Evolutionary conservation across 495 filamentous ascomycete species (phyloP).

Genomic region (Thermothielavioides terrestris): DNA sequence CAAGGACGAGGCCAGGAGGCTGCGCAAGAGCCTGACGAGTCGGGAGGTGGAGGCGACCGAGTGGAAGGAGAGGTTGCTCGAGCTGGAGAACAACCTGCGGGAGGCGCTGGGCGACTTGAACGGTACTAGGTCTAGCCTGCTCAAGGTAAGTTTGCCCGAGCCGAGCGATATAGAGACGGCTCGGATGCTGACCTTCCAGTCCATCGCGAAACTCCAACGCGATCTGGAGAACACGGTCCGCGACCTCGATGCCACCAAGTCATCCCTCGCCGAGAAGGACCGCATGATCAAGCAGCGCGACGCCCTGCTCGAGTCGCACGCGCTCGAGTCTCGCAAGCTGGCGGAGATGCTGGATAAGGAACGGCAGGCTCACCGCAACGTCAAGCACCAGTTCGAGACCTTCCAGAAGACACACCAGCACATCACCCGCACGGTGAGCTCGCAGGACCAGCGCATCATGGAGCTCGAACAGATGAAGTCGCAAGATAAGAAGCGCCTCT

Average conservation of each 20-base stretch:
- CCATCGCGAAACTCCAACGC: constrained; percentile 76
- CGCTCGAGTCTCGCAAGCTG: constrained; percentile 75
- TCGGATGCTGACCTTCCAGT: constrained; percentile 37
- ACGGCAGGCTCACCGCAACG: constrained; percentile 69
- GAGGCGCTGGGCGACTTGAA: constrained; percentile 74
- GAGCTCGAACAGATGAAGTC: constrained; percentile 72
- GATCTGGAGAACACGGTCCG: constrained; percentile 75
- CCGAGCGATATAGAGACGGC: neutral
- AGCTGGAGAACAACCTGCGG: constrained; percentile 79
- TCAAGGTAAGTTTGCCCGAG: constrained; percentile 47
- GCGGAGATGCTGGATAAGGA: constrained; percentile 88
- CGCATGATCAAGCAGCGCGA: constrained; percentile 86
- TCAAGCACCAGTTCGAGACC: constrained; percentile 78
- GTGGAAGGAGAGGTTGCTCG: constrained; percentile 81
- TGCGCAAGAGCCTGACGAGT: constrained; percentile 71
- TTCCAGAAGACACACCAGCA: constrained; percentile 80
- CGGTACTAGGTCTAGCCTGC: constrained; percentile 75
- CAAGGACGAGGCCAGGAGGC: constrained; percentile 76
- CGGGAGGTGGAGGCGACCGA: constrained; percentile 81
- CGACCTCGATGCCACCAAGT: constrained; percentile 70
- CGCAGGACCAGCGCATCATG: constrained; percentile 71
- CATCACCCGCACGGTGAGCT: constrained; percentile 67
- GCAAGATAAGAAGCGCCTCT: constrained; percentile 65
- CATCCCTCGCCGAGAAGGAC: constrained; percentile 75
- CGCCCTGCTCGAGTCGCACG: constrained; percentile 77